Percentiles rank a stretch among this genome's conserved stretches.
phyloP scores from a whole-genome alignment of 1,284 basidiomycete genomes.

The Agroathelia rolfsii region DNA sequence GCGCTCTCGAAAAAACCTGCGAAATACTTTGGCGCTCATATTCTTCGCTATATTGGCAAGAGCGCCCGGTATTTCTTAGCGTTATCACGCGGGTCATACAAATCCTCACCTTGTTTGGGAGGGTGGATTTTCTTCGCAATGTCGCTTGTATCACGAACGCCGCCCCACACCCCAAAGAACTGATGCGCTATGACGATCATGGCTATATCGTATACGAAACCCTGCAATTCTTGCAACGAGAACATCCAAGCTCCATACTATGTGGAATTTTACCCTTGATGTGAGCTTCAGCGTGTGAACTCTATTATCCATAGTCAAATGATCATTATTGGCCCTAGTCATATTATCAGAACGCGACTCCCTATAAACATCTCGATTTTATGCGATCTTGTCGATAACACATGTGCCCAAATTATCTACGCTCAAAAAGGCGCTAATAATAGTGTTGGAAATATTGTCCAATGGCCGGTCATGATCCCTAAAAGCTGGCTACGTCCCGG shows the following conservation, averaged over 20 bases:
- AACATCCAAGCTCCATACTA: constrained; percentile 9
- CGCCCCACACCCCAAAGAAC: constrained; percentile 4
- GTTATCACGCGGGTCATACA: constrained; percentile 19
- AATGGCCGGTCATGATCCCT: constrained; percentile 39
- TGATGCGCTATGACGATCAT: constrained; percentile 9
- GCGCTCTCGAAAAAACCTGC: constrained; percentile 11
- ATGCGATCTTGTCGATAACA: constrained; percentile 35
- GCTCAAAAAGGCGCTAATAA: constrained; percentile 17
- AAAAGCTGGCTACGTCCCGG: constrained; percentile 33
- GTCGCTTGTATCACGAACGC: constrained; percentile 14
- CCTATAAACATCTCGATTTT: constrained; percentile 32
- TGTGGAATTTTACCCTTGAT: constrained; percentile 20
- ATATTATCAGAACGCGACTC: constrained; percentile 25
- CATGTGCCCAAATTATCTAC: constrained; percentile 29
- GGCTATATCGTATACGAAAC: constrained; percentile 29
- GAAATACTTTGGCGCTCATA: constrained; percentile 18
- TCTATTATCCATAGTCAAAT: background rate
- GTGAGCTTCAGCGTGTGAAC: constrained; percentile 9
- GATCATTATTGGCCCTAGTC: constrained; percentile 20
- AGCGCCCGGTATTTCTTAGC: constrained; percentile 19
- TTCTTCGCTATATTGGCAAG: constrained; percentile 19
- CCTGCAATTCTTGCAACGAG: constrained; percentile 16
- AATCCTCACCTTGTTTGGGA: constrained; percentile 14
- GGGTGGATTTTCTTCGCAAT: too few species aligned
- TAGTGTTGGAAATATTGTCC: constrained; percentile 26